phyloP scores from a whole-genome alignment of 129 eudicot genomes.

The Centaurea solstitialis region DNA sequence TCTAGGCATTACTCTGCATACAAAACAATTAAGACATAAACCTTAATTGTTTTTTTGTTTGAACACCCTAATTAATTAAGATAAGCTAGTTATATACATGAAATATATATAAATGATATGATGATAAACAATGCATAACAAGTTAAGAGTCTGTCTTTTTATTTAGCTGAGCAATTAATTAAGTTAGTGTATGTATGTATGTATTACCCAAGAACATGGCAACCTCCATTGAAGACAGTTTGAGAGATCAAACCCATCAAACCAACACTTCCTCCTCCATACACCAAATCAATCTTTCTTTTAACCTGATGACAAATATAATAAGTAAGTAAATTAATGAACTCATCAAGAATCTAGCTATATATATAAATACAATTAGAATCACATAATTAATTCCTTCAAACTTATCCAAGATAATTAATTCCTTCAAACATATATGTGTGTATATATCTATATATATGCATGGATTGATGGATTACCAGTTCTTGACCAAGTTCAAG shows the following conservation, averaged over 20 bases:
- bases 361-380: no score
- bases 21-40: neutral
- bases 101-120: neutral
- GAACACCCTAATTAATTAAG: neutral
- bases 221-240: conserved; percentile 66
- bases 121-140: neutral
- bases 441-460: neutral
- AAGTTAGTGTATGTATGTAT: neutral
- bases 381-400: no score
- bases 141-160: neutral
- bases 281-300: conserved; percentile 62
- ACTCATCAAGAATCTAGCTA: neutral
- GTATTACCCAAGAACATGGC: conserved; percentile 72
- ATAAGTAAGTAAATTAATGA: neutral
- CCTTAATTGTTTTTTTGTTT: neutral
- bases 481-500: conserved; percentile 64
- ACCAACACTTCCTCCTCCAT: conserved; percentile 86
- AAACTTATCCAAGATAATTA: neutral
- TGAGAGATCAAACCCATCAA: conserved; percentile 70
- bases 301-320: conserved; percentile 41
- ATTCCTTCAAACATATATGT: no score
- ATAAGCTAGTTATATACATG: neutral
- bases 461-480: conserved; percentile 36
- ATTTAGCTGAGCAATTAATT: neutral
- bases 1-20: conserved; percentile 63